Percentiles rank a stretch among this genome's conserved stretches.
phyloP scores from a whole-genome alignment of 495 filamentous ascomycete species.

The Hypoxylon trugodes region DNA sequence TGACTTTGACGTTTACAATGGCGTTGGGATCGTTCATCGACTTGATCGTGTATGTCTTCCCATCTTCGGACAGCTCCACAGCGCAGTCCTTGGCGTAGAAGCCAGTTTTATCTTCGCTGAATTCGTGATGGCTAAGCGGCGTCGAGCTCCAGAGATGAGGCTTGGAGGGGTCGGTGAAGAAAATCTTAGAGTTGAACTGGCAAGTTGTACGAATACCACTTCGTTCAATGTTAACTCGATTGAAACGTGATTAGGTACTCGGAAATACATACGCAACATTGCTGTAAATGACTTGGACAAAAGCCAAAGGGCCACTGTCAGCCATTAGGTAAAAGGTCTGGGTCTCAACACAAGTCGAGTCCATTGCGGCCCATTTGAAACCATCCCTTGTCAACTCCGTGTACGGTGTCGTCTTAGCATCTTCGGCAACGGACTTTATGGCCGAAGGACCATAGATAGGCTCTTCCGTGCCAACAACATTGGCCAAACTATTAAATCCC shows the following conservation, averaged over 20 bases:
- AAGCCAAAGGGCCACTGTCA: conserved; percentile 76
- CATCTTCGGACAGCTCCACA: conserved; percentile 84
- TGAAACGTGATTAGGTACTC: conserved; percentile 9
- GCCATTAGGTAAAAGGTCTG: conserved; percentile 92
- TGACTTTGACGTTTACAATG: conserved; percentile 85
- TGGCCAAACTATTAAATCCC: conserved; percentile 73
- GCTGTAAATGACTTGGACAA: conserved; percentile 95
- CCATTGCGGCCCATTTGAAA: conserved; percentile 80
- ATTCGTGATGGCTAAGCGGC: conserved; percentile 75
- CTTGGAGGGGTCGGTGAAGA: conserved; percentile 71
- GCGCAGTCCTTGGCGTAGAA: conserved; percentile 88
- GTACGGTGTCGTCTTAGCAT: conserved; percentile 80
- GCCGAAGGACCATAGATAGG: conserved; percentile 94
- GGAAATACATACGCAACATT: conserved; percentile 83
- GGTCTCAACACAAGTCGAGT: conserved; percentile 92
- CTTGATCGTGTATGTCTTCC: conserved; percentile 81
- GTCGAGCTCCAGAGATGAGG: conserved; percentile 84
- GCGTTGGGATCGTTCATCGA: conserved; percentile 78
- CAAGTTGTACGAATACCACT: conserved; percentile 89
- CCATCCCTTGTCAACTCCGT: conserved; percentile 79
- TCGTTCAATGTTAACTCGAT: conserved; percentile 44
- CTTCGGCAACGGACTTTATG: conserved; percentile 82
- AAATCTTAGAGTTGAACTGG: conserved; percentile 93
- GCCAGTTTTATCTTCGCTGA: conserved; percentile 80
- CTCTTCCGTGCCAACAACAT: conserved; percentile 93